Percentiles rank a stretch among this genome's conserved stretches.
Conservation (phyloP, 2,329 filamentous ascomycete species). For the Ceratocystis destructans region DNA sequence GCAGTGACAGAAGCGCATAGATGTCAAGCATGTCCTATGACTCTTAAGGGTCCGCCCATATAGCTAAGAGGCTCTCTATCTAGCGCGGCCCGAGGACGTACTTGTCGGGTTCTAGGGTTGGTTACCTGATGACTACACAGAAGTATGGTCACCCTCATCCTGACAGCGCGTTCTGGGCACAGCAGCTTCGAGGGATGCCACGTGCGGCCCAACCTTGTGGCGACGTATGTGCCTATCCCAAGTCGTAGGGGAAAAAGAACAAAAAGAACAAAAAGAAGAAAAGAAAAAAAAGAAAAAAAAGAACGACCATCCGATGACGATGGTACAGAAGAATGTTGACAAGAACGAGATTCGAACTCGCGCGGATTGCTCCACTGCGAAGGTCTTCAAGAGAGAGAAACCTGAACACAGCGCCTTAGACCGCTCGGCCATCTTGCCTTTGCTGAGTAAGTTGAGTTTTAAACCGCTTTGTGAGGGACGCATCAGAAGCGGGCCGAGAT, state of each 20-base stretch:
- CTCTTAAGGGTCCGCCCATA: too few relatives aligned
- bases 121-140: too few relatives aligned
- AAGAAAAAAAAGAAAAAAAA: background rate
- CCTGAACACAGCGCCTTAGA: conserved; percentile 16
- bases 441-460: background rate
- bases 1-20: too few relatives aligned
- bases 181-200: too few relatives aligned
- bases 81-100: too few relatives aligned
- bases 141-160: too few relatives aligned
- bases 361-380: conserved; percentile 19
- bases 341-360: conserved; percentile 24
- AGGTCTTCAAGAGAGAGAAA: conserved; percentile 5
- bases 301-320: background rate
- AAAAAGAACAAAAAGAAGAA: background rate
- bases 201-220: too few relatives aligned
- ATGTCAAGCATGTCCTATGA: too few relatives aligned
- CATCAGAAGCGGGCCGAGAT: too few relatives aligned
- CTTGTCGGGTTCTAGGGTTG: too few relatives aligned
- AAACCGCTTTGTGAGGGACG: background rate
- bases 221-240: background rate
- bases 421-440: conserved; percentile 17
- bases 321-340: conserved; percentile 1
- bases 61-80: too few relatives aligned
- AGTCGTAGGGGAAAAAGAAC: background rate
- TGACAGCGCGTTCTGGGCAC: too few relatives aligned